Evolutionary conservation across 2,329 filamentous ascomycete genomes (phyloP), one percentile per base, ranked within the genome.

Genomic region (Epichloe amarillans): DNA sequence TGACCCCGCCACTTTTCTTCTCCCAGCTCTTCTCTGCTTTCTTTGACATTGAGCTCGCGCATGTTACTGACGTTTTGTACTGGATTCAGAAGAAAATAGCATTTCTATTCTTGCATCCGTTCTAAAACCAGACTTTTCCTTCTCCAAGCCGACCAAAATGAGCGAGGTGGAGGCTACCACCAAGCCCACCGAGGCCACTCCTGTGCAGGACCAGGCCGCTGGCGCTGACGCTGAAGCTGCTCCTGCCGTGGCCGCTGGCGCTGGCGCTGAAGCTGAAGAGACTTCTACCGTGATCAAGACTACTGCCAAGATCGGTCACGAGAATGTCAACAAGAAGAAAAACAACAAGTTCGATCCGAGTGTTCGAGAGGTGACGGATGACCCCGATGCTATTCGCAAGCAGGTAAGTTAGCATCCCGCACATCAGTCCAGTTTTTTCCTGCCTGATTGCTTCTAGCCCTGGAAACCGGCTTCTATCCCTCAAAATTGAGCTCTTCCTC

Each of bases 331-430:
- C 0, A 30, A 30, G 26, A 30, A 65, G 57, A 79, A 80, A 58
- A 84, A 84, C 58, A 74, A 75, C 66, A 88, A 86, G 67, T 87
- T 83, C 52, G 83, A 89, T 61, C 76, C 86, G 47, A 81, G 80
- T 46, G 66, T 73, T 37, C 77, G 80, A 56, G 72, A 82, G 49
- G 83, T 88, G 63, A 84, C 83, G 23, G 82, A 85, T 60, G 87
- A 96, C 66, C 86, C 86, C 1, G 75, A 74, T 23, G 79, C 85
- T 68, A 95, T 96, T 61, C 84, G 88, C 65, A 84, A 84, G 63
- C 90, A 94, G 76, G 86, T 87, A 72, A 64, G 65, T 51, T 36
- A 10, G 26, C 26, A 4, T 30, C 8, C 26, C 8, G 26, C 26
- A 10, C 26, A 30, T 30, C 3, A 30, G 26, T 8, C 26, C 14